These are phyloP conservation scores for Camellia granthamiana DNA, from an alignment of 148 eudicot genomes.

Conservation along the genomic window DNA sequence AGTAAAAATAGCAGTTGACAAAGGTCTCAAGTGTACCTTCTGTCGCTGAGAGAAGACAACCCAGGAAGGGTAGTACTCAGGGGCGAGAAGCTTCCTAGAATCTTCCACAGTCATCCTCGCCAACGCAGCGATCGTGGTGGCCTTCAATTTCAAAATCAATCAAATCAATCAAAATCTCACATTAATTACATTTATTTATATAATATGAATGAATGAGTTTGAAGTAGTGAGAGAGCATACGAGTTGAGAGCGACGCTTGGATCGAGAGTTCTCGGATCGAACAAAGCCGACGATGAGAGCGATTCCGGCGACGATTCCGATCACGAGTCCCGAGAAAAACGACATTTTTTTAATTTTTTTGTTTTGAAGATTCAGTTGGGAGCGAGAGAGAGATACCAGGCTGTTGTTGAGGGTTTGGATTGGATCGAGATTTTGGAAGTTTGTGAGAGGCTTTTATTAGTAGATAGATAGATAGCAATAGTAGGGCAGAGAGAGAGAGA, in stretches of 20 bases:
- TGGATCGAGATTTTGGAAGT: too few relatives aligned
- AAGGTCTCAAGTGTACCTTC: conserved; percentile 40
- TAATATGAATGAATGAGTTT: not conserved
- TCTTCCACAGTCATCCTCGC: conserved; percentile 96
- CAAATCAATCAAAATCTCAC: conserved; percentile 11
- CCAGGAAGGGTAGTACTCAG: conserved; percentile 91
- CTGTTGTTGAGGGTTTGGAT: too few relatives aligned
- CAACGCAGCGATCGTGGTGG: conserved; percentile 75
- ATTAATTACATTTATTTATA: not conserved
- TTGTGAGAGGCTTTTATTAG: too few relatives aligned
- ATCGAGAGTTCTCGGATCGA: conserved; percentile 82
- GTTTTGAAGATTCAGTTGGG: too few relatives aligned
- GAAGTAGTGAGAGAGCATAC: conserved; percentile 22
- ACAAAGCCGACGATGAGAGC: conserved; percentile 59
- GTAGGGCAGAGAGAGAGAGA: too few relatives aligned
- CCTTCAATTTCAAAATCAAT: conserved; percentile 34
- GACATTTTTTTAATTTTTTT: conserved; percentile 55
- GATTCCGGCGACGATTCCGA: conserved; percentile 60
- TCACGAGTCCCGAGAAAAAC: conserved; percentile 53
- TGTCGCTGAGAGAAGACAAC: conserved; percentile 87
- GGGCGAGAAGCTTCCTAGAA: conserved; percentile 79
- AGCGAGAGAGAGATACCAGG: too few relatives aligned
- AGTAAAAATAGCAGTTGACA: too few relatives aligned
- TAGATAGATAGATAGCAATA: too few relatives aligned
- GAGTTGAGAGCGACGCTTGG: conserved; percentile 60